phyloP scores from a whole-genome alignment of 306 rosid species.

The Cucumis melo region DNA sequence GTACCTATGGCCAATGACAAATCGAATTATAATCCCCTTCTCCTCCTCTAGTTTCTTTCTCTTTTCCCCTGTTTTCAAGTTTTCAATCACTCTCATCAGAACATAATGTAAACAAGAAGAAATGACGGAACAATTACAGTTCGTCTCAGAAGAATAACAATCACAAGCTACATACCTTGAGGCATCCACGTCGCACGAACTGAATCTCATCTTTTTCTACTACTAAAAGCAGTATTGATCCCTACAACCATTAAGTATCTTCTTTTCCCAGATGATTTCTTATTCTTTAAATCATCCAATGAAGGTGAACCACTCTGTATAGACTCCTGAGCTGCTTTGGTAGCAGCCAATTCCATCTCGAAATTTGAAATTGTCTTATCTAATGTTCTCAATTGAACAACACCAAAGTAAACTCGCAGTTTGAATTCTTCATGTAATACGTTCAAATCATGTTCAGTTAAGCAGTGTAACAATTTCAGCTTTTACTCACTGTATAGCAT shows the following conservation, averaged over 20 bases:
- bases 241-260: no score
- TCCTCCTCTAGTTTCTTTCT: constrained; percentile 93
- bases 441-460: no score
- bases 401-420: not conserved
- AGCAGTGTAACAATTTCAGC: no score
- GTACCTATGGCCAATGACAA: no score
- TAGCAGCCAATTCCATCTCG: constrained; percentile 92
- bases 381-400: constrained; percentile 37
- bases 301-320: constrained; percentile 56
- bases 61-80: constrained; percentile 57
- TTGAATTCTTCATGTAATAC: not conserved
- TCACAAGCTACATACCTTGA: constrained; percentile 16
- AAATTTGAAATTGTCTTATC: constrained; percentile 85
- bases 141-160: not conserved
- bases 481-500: no score
- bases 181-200: no score
- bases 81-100: constrained; percentile 13
- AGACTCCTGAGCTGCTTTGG: constrained; percentile 77
- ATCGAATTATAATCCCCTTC: constrained; percentile 85
- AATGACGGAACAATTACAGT: not conserved
- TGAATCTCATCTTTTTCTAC: no score
- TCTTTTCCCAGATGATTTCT: constrained; percentile 41
- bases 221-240: no score
- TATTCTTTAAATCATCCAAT: constrained; percentile 30
- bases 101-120: not conserved